phyloP scores from a whole-genome alignment of 2,329 filamentous ascomycete species.

The Knoxdaviesia capensis region DNA sequence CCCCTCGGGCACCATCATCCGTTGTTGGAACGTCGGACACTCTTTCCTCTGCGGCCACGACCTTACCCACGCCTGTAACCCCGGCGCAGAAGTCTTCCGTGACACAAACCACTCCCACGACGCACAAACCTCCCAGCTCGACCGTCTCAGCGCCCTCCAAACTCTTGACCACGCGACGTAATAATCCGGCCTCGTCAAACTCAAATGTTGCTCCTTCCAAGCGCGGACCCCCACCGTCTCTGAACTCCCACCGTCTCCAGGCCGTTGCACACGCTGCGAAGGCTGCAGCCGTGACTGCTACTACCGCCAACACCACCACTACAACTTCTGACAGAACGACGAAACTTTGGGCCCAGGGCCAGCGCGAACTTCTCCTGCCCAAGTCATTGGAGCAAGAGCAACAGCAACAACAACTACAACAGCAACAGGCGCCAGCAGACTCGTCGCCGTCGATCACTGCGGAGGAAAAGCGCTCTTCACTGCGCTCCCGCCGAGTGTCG shows the following conservation, averaged over 20 bases:
- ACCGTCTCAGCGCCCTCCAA: too few species aligned
- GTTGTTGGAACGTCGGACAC: too few species aligned
- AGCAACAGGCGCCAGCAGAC: conserved; percentile 3
- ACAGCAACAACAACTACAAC: conserved; percentile 10
- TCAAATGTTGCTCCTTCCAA: conserved; percentile 15
- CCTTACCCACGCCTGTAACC: too few species aligned
- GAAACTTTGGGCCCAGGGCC: conserved; percentile 18
- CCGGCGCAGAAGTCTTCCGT: too few species aligned
- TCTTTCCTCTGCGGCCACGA: too few species aligned
- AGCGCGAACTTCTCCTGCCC: conserved; percentile 25
- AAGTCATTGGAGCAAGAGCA: conserved; percentile 9
- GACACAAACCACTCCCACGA: too few species aligned
- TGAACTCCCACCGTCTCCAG: conserved; percentile 14
- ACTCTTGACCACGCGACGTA: too few species aligned
- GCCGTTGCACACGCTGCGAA: conserved; percentile 5
- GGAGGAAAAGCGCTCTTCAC: conserved; percentile 24
- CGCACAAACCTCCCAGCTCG: too few species aligned
- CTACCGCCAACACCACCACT: conserved; percentile 1
- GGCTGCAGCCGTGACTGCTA: not conserved
- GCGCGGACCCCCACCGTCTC: conserved; percentile 12
- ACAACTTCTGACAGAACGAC: conserved; percentile 11
- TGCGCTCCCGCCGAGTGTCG: conserved; percentile 21
- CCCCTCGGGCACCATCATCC: too few species aligned
- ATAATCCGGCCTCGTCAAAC: conserved; percentile 15
- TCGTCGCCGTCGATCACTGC: conserved; percentile 12